Evolutionary conservation across 768 basidiomycete species (phyloP).

Genomic region (Pleurotus citrinopileatus): DNA sequence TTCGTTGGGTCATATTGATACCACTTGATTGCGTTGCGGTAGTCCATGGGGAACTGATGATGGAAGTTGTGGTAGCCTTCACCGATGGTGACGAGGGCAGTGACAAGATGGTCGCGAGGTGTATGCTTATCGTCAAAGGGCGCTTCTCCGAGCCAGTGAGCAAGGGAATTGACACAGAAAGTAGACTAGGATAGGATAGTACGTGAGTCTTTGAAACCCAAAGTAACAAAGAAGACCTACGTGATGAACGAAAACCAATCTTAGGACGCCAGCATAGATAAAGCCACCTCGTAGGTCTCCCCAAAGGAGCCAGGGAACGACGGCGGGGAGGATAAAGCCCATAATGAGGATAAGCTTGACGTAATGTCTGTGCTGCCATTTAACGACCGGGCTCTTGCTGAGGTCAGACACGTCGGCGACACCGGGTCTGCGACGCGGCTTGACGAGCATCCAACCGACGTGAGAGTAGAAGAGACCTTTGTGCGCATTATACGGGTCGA

Average conservation of each 20-base stretch:
- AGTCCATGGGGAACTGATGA: constrained; percentile 96
- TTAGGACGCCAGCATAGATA: constrained; percentile 27
- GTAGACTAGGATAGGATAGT: constrained; percentile 60
- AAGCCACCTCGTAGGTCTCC: constrained; percentile 84
- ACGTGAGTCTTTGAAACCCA: neutral
- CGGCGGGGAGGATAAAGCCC: constrained; percentile 8
- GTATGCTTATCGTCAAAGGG: constrained; percentile 11
- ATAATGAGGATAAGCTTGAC: constrained; percentile 3
- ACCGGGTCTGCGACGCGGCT: constrained; percentile 85
- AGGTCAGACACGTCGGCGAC: constrained; percentile 88
- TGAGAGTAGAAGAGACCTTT: constrained; percentile 85
- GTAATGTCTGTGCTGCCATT: constrained; percentile 88
- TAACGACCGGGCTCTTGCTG: constrained; percentile 70
- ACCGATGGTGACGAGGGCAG: constrained; percentile 86
- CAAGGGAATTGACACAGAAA: constrained; percentile 94
- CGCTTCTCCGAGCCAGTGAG: constrained; percentile 83
- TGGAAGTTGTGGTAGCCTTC: constrained; percentile 99
- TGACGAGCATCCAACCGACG: constrained; percentile 90
- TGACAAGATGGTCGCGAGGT: constrained; percentile 86
- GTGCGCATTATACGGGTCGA: constrained; percentile 93
- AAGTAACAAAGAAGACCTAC: neutral
- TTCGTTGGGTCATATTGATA: constrained; percentile 91
- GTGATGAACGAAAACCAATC: constrained; percentile 9
- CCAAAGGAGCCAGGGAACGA: constrained; percentile 45
- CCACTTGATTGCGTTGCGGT: constrained; percentile 93